Evolutionary conservation across 768 basidiomycete species (phyloP).

Genomic region (Suillus clintonianus): DNA sequence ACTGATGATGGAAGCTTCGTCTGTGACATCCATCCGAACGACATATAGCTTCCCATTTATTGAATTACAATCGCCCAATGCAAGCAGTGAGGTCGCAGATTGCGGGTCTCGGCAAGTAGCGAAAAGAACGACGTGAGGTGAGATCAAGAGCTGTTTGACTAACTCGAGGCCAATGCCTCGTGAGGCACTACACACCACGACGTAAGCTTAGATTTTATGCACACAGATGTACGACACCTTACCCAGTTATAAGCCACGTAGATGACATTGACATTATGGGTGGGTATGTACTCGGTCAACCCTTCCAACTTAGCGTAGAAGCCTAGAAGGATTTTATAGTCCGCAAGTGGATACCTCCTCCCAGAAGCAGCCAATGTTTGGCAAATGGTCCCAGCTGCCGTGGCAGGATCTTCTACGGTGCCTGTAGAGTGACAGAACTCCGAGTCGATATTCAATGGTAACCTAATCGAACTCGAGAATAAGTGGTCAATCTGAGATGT

Average conservation of each 20-base stretch:
- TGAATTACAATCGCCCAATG: conserved; percentile 12
- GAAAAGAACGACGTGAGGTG: conserved; percentile 27
- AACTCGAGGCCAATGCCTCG: conserved; percentile 34
- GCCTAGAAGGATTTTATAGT: no score
- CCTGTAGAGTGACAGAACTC: no score
- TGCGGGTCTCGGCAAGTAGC: conserved; percentile 32
- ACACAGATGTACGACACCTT: background rate
- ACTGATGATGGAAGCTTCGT: conserved; percentile 27
- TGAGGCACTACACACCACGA: conserved; percentile 20
- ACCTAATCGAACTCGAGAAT: no score
- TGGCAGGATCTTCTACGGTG: no score
- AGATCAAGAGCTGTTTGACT: conserved; percentile 21
- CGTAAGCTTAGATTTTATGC: background rate
- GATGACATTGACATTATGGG: background rate
- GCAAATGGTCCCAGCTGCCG: no score
- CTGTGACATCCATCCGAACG: conserved; percentile 33
- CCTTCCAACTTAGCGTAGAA: no score
- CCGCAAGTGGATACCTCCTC: no score
- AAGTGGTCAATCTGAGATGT: no score
- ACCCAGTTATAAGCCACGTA: conserved; percentile 10
- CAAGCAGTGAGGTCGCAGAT: conserved; percentile 19
- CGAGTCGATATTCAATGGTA: no score
- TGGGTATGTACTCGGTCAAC: no score
- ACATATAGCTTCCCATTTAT: conserved; percentile 25
- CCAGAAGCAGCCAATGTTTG: no score